Base-by-base conservation (phyloP, 352 stramenopile genomes). In the Nothophytophthora sp. region DNA sequence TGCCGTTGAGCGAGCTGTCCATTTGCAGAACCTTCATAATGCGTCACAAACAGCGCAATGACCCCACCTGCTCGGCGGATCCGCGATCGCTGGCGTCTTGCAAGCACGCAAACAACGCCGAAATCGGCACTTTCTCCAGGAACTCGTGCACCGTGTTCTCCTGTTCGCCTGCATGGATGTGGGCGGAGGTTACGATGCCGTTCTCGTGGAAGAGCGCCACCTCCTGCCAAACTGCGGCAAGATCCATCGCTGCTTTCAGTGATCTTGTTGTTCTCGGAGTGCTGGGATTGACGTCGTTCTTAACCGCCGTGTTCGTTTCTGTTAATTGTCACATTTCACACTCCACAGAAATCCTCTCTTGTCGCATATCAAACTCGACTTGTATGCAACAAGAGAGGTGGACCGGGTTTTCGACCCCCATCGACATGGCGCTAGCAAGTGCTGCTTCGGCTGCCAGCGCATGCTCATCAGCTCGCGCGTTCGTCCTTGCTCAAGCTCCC, bases 11-110 rank as follows among this genome's bases (percentile, higher is more conserved):
- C n/a, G n/a, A n/a, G n/a, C n/a, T n/a, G n/a, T n/a, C n/a, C n/a
- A n/a, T n/a, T n/a, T n/a, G n/a, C n/a, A n/a, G n/a, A 39, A 32
- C 7, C 24, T 30, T 2, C 5, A 23, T 39, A 18, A 28, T 6
- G 1, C 15, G 38, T n/a, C 29, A 20, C 12, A 25, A 10, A 23
- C 10, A 22, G 13, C 8, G 28, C n/a, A n/a, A 40, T 18, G 29
- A 22, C 24, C 42, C 9, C 24, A 90, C 84, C 70, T 90, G 70
- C 42, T 90, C 81, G 15, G 49, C 43, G 30, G 86, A 79, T 43
- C 56, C 57, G 5, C 54, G 66, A 34, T 92, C 73, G 57, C 85
- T 93, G 23, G 82, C 85, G 49, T 86, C 70, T 61, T 95, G 81
- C 24, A 95, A 70, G 62, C 76, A 88, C 34, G 64, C 54, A 16